A percentile compares a stretch with the other conserved stretches of the same genome.
Evolutionary conservation across 768 basidiomycete genomes (phyloP).

Genomic region (Mycena alexandri): DNA sequence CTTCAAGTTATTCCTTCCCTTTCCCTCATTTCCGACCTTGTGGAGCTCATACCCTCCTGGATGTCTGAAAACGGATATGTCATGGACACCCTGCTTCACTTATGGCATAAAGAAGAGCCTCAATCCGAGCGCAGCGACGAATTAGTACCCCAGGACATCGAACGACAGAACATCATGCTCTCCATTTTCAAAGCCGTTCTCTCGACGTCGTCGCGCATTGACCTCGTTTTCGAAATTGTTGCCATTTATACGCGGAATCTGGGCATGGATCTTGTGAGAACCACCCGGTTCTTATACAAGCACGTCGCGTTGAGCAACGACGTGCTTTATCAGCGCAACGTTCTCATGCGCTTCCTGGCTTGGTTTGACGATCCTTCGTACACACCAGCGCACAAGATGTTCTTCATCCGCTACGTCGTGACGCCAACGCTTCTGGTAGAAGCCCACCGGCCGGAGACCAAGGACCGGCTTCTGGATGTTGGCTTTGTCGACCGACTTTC

Average conservation of each 20-base stretch:
- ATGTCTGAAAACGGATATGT: constrained; percentile 74
- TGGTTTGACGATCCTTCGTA: constrained; percentile 80
- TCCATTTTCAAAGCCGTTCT: constrained; percentile 83
- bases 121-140: constrained; percentile 58
- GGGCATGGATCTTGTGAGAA: constrained; percentile 82
- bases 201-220: constrained; percentile 80
- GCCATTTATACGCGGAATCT: constrained; percentile 84
- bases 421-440: constrained; percentile 89
- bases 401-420: constrained; percentile 84
- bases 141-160: constrained; percentile 63
- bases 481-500: constrained; percentile 81
- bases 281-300: constrained; percentile 87
- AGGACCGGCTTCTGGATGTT: constrained; percentile 74
- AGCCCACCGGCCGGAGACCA: constrained; percentile 65
- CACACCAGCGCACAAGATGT: constrained; percentile 82
- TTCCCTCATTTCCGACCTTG: constrained; percentile 82
- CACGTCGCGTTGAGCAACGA: constrained; percentile 84
- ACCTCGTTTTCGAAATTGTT: constrained; percentile 90
- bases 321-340: constrained; percentile 79
- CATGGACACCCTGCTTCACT: constrained; percentile 75
- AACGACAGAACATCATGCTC: constrained; percentile 75
- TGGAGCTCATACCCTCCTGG: constrained; percentile 77
- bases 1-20: constrained; percentile 76
- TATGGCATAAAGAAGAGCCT: constrained; percentile 75
- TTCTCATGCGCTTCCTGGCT: constrained; percentile 86